A percentile compares a stretch with the other conserved stretches of the same genome.
These are phyloP conservation scores for Adiantum capillusveneris DNA, from an alignment of 75 land plant genomes.

Conservation along the genomic window DNA sequence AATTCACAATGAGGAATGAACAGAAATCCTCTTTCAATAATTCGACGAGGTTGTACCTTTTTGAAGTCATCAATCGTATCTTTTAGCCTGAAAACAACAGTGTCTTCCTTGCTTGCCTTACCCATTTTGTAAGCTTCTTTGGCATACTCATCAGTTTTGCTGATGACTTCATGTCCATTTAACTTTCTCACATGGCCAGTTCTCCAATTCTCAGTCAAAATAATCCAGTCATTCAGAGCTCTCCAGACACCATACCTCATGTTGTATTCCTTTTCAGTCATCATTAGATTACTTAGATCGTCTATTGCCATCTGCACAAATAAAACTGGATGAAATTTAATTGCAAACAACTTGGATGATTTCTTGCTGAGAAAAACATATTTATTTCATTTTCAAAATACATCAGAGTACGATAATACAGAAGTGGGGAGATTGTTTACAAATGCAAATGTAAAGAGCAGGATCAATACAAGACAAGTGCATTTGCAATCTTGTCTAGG, in stretches of 20 bases:
- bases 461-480: too few species aligned
- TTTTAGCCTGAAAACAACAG: slow-evolving; percentile 30
- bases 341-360: too few species aligned
- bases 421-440: too few species aligned
- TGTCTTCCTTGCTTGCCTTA: slow-evolving; percentile 38
- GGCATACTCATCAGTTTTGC: slow-evolving; percentile 27
- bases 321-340: too few species aligned
- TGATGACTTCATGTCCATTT: slow-evolving; percentile 10
- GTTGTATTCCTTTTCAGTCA: slow-evolving; percentile 34
- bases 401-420: too few species aligned
- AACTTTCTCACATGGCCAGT: slow-evolving; percentile 18
- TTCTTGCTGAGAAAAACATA: too few species aligned
- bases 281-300: slow-evolving; percentile 23
- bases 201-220: slow-evolving; percentile 22
- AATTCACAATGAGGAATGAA: too few species aligned
- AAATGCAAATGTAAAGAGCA: too few species aligned
- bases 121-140: slow-evolving; percentile 39
- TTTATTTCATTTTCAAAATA: too few species aligned
- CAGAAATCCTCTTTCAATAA: background rate
- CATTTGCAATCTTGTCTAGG: too few species aligned
- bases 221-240: slow-evolving; percentile 28
- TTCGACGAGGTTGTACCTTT: too few species aligned
- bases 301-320: slow-evolving; percentile 31
- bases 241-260: slow-evolving; percentile 36
- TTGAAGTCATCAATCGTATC: slow-evolving; percentile 38